Percentiles rank a stretch among this genome's conserved stretches.
Conservation (phyloP, 164 flowering plant genomes). For the Dillenia suffruticosa region DNA sequence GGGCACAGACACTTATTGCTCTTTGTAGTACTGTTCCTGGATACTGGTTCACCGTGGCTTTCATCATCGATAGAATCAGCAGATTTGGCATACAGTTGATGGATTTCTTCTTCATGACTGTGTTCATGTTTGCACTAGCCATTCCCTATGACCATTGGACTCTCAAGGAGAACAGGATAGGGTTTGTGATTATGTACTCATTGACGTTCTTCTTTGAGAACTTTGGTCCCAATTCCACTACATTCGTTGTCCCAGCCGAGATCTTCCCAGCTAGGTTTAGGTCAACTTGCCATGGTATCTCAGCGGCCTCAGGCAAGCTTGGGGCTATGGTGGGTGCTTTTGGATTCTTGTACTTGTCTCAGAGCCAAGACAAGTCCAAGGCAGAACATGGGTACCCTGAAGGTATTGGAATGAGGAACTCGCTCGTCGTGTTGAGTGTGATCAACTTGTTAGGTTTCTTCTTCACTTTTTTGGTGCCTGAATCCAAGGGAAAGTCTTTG, state of each 20-base stretch:
- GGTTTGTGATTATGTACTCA: constrained; percentile 15
- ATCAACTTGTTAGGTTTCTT: constrained; percentile 12
- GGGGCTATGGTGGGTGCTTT: constrained; percentile 17
- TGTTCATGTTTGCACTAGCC: constrained; percentile 19
- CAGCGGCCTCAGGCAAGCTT: constrained; percentile 13
- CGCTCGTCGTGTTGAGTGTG: constrained; percentile 10
- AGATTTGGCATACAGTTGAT: constrained; percentile 14
- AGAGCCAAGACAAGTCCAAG: constrained; percentile 7
- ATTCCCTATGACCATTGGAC: constrained; percentile 18
- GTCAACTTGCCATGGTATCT: constrained; percentile 16
- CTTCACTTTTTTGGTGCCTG: constrained; percentile 16
- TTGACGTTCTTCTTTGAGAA: constrained; percentile 14
- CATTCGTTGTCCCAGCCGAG: constrained; percentile 17
- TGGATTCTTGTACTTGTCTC: constrained; percentile 14
- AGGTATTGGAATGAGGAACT: constrained; percentile 15
- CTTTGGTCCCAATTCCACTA: constrained; percentile 14
- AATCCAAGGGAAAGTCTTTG: constrained; percentile 17
- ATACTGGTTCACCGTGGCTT: constrained; percentile 19
- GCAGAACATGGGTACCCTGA: constrained; percentile 16
- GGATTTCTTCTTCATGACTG: constrained; percentile 21
- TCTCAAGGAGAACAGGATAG: constrained; percentile 11
- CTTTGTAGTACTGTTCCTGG: constrained; percentile 20
- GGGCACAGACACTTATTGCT: constrained; percentile 20
- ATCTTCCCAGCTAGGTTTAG: constrained; percentile 14
- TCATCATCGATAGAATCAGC: constrained; percentile 12